phyloP scores from a whole-genome alignment of 2,329 filamentous ascomycete genomes.

The Xylariaceae sp. region DNA sequence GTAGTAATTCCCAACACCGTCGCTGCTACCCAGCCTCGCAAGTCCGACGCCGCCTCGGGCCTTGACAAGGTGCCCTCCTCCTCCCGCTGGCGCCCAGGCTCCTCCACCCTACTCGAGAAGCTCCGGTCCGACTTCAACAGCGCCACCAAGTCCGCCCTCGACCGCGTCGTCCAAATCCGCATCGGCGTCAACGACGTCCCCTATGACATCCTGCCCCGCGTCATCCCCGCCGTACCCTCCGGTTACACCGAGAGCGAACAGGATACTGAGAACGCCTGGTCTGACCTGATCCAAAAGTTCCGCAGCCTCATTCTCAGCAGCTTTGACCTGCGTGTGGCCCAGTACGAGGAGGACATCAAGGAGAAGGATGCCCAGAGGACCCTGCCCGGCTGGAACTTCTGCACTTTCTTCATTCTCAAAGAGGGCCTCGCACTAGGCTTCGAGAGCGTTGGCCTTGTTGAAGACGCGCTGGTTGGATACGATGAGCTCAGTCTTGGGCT shows the following conservation, averaged over 20 bases:
- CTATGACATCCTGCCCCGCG: slow-evolving; percentile 59
- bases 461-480: slow-evolving; percentile 91
- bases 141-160: slow-evolving; percentile 62
- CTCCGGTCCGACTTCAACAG: slow-evolving; percentile 86
- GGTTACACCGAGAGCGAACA: slow-evolving; percentile 67
- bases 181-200: slow-evolving; percentile 68
- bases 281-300: slow-evolving; percentile 78
- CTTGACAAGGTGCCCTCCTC: slow-evolving; percentile 57
- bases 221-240: slow-evolving; percentile 59
- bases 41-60: slow-evolving; percentile 47
- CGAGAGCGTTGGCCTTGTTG: slow-evolving; percentile 91
- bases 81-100: slow-evolving; percentile 74
- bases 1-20: slow-evolving; percentile 84
- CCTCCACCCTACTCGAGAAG: slow-evolving; percentile 83
- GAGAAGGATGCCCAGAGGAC: slow-evolving; percentile 85
- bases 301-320: slow-evolving; percentile 83
- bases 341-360: slow-evolving; percentile 96
- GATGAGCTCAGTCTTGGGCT: slow-evolving; percentile 88
- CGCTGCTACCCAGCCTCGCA: slow-evolving; percentile 72
- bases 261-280: slow-evolving; percentile 78
- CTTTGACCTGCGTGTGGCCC: slow-evolving; percentile 84
- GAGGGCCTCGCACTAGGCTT: slow-evolving; percentile 91
- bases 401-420: slow-evolving; percentile 97
- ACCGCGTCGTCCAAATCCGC: slow-evolving; percentile 81
- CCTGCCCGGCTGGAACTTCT: slow-evolving; percentile 97